Conservation (phyloP, 2,329 filamentous ascomycete species). For the Ascochyta koolunga region DNA sequence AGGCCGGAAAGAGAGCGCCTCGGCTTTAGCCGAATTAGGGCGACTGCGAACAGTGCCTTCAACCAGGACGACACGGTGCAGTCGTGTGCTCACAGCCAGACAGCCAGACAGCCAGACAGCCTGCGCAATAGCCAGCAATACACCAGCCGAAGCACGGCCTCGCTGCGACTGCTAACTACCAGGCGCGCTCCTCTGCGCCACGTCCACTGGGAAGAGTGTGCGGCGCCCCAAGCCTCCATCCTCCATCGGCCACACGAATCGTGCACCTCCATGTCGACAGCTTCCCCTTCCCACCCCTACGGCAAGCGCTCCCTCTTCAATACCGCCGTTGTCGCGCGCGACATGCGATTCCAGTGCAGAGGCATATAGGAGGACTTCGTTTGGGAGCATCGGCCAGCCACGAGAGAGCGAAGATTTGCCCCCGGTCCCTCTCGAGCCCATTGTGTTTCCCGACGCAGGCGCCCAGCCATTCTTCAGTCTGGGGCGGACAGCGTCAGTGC, state of each 20-base stretch:
- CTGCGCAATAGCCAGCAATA: slow-evolving; percentile 9
- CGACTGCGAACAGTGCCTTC: slow-evolving; percentile 10
- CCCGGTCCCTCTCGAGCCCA: slow-evolving; percentile 9
- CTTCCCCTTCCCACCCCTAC: slow-evolving; percentile 10
- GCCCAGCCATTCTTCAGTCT: background rate
- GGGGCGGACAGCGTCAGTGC: background rate
- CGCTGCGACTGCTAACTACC: background rate
- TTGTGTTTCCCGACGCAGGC: background rate
- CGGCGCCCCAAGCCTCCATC: slow-evolving; percentile 14
- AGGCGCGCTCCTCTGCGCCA: slow-evolving; percentile 1
- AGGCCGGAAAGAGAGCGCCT: slow-evolving; percentile 10
- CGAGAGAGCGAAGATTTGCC: slow-evolving; percentile 18
- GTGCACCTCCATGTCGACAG: slow-evolving; percentile 25
- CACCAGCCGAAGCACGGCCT: background rate
- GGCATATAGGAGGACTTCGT: slow-evolving; percentile 16
- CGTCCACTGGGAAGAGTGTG: background rate
- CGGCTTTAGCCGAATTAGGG: slow-evolving; percentile 16
- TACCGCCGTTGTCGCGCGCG: slow-evolving; percentile 14
- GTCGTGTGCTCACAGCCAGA: slow-evolving; percentile 2
- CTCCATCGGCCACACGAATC: slow-evolving; percentile 15
- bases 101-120: slow-evolving; percentile 2
- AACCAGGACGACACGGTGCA: slow-evolving; percentile 4
- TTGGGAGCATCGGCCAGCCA: slow-evolving; percentile 6
- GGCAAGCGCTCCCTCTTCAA: slow-evolving; percentile 1
- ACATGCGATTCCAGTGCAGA: slow-evolving; percentile 18